These are phyloP conservation scores for Hemileia vastatrix DNA, from an alignment of 1,284 basidiomycete species.

Conservation along the genomic window DNA sequence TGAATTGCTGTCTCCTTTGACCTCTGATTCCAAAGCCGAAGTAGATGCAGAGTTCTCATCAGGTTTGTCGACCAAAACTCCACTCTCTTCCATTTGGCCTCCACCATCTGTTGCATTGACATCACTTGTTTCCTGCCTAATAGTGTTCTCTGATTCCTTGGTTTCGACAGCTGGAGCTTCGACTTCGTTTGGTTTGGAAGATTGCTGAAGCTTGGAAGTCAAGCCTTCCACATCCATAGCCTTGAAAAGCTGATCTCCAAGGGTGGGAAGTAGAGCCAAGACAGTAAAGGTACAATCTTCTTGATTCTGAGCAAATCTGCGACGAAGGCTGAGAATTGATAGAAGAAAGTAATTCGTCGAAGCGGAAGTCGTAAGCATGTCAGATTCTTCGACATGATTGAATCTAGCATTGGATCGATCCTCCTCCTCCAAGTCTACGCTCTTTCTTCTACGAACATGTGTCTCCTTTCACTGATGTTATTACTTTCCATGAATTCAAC, in stretches of 20 bases:
- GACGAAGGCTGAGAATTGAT: conserved; percentile 52
- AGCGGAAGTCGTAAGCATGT: background rate
- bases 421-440: no score
- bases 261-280: conserved; percentile 65
- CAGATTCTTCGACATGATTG: no score
- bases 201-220: conserved; percentile 58
- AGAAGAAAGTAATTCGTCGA: background rate
- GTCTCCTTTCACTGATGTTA: no score
- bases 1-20: no score
- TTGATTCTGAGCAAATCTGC: conserved; percentile 69
- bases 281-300: conserved; percentile 72
- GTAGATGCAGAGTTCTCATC: conserved; percentile 4
- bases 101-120: background rate
- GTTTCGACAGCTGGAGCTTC: conserved; percentile 4
- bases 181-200: conserved; percentile 16
- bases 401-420: no score
- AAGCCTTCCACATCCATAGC: conserved; percentile 73
- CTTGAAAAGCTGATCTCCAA: conserved; percentile 63
- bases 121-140: conserved; percentile 9
- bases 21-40: background rate
- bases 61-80: background rate
- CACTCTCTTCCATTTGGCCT: background rate
- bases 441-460: no score
- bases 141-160: no score
- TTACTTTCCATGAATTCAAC: background rate